A percentile compares a stretch with the other conserved stretches of the same genome.
Evolutionary conservation across 192 early-diverging fungal genomes (phyloP).

Genomic region (Podila clonocystis): DNA sequence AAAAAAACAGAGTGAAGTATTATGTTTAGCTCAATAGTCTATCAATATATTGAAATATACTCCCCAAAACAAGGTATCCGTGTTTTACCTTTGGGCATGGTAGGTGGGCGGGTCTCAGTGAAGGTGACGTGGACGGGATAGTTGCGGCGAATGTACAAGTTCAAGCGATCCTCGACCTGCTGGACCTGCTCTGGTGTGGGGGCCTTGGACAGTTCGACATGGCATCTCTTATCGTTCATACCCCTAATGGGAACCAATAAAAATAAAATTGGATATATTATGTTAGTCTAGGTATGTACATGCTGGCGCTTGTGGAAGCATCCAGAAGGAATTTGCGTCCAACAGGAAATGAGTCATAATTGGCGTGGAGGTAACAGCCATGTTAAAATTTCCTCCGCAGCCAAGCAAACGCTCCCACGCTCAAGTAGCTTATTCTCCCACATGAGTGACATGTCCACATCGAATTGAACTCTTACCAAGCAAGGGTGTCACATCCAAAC

Average conservation of each 20-base stretch:
- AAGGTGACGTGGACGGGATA: constrained; percentile 61
- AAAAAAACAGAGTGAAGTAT: too few relatives aligned
- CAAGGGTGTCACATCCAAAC: constrained; percentile 68
- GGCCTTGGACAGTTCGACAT: constrained; percentile 68
- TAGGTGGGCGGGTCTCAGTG: constrained; percentile 57
- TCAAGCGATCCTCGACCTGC: constrained; percentile 62
- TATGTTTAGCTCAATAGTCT: too few relatives aligned
- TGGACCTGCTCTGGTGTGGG: constrained; percentile 56
- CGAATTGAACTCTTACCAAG: constrained; percentile 57
- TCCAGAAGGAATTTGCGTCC: too few relatives aligned
- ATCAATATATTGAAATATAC: too few relatives aligned
- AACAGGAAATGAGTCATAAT: too few relatives aligned
- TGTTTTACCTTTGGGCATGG: constrained; percentile 58
- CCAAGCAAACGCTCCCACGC: too few relatives aligned
- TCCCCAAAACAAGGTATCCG: too few relatives aligned
- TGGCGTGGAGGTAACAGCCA: too few relatives aligned
- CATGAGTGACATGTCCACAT: too few relatives aligned
- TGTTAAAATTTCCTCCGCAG: too few relatives aligned
- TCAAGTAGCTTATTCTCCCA: too few relatives aligned
- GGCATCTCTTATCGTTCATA: constrained; percentile 62
- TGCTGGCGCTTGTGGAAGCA: too few relatives aligned
- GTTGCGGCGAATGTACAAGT: constrained; percentile 61
- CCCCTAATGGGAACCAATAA: constrained; percentile 44
- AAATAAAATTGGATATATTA: background rate
- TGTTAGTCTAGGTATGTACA: background rate